Percentiles rank a stretch among this genome's conserved stretches.
These are phyloP conservation scores for Acer saccharum DNA, from an alignment of 345 rosid species.

Conservation along the genomic window DNA sequence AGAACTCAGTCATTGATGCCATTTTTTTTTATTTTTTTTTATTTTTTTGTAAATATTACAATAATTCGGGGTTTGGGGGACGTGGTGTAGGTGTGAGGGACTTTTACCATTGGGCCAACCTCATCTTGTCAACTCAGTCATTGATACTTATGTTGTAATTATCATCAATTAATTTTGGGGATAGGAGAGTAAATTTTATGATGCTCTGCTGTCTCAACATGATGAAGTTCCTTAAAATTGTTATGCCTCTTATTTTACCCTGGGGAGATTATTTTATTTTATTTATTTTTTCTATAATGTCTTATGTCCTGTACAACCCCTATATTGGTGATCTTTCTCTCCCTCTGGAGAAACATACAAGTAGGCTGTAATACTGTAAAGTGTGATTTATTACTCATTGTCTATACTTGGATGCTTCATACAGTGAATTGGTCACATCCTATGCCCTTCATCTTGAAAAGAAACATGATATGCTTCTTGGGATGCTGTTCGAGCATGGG, in stretches of 20 bases:
- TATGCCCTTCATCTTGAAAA: slow-evolving; percentile 86
- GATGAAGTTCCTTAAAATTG: background rate
- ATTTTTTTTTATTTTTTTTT: no score
- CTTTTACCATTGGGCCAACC: no score
- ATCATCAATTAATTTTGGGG: background rate
- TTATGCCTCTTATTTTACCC: slow-evolving; percentile 2
- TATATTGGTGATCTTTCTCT: slow-evolving; percentile 6
- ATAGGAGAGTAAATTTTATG: background rate
- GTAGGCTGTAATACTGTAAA: slow-evolving; percentile 3
- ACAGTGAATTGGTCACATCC: slow-evolving; percentile 79
- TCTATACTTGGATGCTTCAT: slow-evolving; percentile 15
- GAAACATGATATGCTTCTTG: slow-evolving; percentile 94
- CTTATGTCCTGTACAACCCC: background rate
- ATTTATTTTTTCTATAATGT: slow-evolving; percentile 1
- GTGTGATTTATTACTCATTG: background rate
- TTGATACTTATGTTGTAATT: background rate
- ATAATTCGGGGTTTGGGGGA: no score
- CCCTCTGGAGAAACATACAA: background rate
- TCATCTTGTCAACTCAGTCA: no score
- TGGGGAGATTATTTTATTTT: slow-evolving; percentile 1
- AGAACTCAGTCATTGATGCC: background rate
- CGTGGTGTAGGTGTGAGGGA: no score
- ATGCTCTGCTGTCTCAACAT: background rate
- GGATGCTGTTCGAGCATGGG: slow-evolving; percentile 70
- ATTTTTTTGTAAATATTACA: no score